Evolutionary conservation across 202 grass and related monocot genomes (phyloP), one percentile per base, ranked within the genome.

Genomic region (Panicum hallii): DNA sequence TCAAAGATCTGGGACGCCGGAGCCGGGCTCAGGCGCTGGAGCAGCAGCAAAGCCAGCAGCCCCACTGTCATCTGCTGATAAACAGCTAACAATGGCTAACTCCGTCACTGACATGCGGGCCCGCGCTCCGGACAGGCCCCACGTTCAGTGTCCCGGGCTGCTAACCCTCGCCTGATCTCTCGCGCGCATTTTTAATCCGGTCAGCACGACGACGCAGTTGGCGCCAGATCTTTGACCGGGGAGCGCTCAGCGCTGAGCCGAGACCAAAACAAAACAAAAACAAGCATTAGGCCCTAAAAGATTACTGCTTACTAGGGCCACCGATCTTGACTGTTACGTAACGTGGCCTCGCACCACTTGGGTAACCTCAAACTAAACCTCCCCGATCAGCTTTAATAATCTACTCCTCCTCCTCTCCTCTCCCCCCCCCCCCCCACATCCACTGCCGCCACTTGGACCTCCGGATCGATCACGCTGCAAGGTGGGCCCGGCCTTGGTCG

Each of bases 251-350:
- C 55, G 2, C 56, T 11, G 60, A 40, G 47, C 44, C 50, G 22
- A 80, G 72, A 9, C 11, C 9, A 34, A 76, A 79, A 16, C 60
- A 61, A 16, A 11, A 38, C 16, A 70, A 82, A 28, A 32, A 32
- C 69, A 69, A 50, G 36, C 13, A 46, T 74, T 54, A 53, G 43
- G 54, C 17, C 54, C 46, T 80, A 84, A 70, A 77, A 90, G 63
- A 71, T 84, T 84, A 87, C 75, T 75, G 40, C 52, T 70, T 80
- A 57, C 81, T 84, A 87, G 85, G 47, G 19, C 70, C 38, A 75
- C 52, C 81, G 87, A 87, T 87, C 85, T 87, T 90, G 89, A 84
- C 85, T 90, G 89, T 71, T 58, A 87, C 28, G 76, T 46, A 81
- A 90, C 70, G 72, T 90, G 89, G 36, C 70, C 55, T 48, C 32